Evolutionary conservation across 805 yeast genomes (phyloP).

Genomic region (Grigorovia transvaalensis): DNA sequence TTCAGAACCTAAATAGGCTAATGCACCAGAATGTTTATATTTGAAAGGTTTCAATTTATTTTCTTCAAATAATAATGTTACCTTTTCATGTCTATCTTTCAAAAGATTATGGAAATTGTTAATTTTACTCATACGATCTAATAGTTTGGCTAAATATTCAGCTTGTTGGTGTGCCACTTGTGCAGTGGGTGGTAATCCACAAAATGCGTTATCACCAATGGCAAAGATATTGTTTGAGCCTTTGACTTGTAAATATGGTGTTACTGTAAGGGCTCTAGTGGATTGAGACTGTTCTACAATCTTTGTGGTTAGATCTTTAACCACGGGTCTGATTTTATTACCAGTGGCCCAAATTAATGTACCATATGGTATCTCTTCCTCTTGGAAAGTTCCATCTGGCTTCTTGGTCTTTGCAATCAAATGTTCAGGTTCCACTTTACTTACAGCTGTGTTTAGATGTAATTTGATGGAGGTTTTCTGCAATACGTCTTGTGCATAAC

Average conservation of each 20-base stretch:
- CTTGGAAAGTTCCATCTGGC: constrained; percentile 59
- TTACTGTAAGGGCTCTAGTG: constrained; percentile 76
- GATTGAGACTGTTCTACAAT: constrained; percentile 74
- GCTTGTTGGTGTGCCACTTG: constrained; percentile 97
- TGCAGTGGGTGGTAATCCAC: constrained; percentile 90
- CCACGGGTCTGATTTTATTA: constrained; percentile 72
- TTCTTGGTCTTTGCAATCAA: constrained; percentile 64
- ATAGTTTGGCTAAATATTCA: constrained; percentile 59
- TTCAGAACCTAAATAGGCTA: constrained; percentile 89
- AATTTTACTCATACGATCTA: constrained; percentile 44
- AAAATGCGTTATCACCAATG: constrained; percentile 84
- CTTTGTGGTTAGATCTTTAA: constrained; percentile 54
- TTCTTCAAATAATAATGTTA: constrained; percentile 35
- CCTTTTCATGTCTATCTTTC: constrained; percentile 29
- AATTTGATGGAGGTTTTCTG: constrained; percentile 54
- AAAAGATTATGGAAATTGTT: constrained; percentile 32
- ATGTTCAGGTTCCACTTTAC: constrained; percentile 63
- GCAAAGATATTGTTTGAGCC: constrained; percentile 80
- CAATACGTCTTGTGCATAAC: constrained; percentile 35
- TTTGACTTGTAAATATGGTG: constrained; percentile 68
- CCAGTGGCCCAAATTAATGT: constrained; percentile 96
- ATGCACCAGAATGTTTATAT: constrained; percentile 82
- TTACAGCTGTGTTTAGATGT: constrained; percentile 78
- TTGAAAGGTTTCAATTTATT: constrained; percentile 54
- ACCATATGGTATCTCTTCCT: constrained; percentile 67